Conservation (phyloP, 805 yeast species). For the Ogataea minuta region DNA sequence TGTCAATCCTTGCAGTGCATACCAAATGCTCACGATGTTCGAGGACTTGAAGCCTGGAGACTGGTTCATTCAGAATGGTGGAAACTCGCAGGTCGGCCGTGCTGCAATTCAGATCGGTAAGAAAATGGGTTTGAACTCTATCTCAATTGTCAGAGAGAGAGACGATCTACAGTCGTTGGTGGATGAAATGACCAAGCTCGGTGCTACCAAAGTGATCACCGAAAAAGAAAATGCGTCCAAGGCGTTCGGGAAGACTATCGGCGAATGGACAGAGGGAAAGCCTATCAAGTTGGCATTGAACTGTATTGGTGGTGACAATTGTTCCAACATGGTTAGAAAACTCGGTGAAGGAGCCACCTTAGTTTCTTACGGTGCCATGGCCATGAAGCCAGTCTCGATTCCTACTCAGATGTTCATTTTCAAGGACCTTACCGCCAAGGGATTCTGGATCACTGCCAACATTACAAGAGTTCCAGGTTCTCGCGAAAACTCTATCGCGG, state of each 20-base stretch:
- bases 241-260: slow-evolving; percentile 60
- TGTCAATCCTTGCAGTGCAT: slow-evolving; percentile 93
- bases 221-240: slow-evolving; percentile 78
- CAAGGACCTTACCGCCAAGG: slow-evolving; percentile 80
- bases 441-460: slow-evolving; percentile 89
- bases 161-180: slow-evolving; percentile 63
- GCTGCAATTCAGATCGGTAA: slow-evolving; percentile 86
- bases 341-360: slow-evolving; percentile 70
- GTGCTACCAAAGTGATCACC: slow-evolving; percentile 88
- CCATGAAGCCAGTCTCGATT: slow-evolving; percentile 87
- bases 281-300: slow-evolving; percentile 78
- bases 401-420: slow-evolving; percentile 90
- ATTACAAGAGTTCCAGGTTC: slow-evolving; percentile 56
- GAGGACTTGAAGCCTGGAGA: slow-evolving; percentile 63
- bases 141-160: slow-evolving; percentile 86
- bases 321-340: slow-evolving; percentile 80
- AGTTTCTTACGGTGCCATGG: slow-evolving; percentile 97
- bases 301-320: slow-evolving; percentile 90
- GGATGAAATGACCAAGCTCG: slow-evolving; percentile 55
- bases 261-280: slow-evolving; percentile 48
- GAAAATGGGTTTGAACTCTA: slow-evolving; percentile 73
- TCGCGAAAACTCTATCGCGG: slow-evolving; percentile 54
- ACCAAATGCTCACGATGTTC: slow-evolving; percentile 76
- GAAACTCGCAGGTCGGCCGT: slow-evolving; percentile 92
- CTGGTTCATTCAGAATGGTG: slow-evolving; percentile 96